Evolutionary conservation across 768 basidiomycete species (phyloP).

Genomic region (Krasilnikovozyma curviuscula): DNA sequence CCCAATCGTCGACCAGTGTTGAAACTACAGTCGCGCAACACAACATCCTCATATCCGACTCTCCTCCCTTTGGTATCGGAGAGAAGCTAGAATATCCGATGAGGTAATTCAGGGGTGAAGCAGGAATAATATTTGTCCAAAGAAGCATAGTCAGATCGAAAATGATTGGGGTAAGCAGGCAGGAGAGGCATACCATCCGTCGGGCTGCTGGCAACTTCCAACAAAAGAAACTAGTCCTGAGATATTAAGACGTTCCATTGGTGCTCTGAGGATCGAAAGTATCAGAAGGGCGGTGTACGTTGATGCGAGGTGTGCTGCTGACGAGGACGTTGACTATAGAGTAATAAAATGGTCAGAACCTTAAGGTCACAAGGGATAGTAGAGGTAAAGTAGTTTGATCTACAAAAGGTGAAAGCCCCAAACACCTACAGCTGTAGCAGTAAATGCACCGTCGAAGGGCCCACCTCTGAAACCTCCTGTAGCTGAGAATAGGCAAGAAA

Average conservation of each 20-base stretch:
- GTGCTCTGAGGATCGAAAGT: constrained; percentile 71
- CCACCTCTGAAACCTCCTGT: no score
- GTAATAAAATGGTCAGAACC: no score
- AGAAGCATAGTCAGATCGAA: neutral
- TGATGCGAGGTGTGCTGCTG: constrained; percentile 75
- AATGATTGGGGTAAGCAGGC: neutral
- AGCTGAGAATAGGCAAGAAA: no score
- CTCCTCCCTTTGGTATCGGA: constrained; percentile 1
- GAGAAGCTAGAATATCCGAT: constrained; percentile 9
- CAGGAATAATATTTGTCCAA: neutral
- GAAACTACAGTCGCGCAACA: constrained; percentile 78
- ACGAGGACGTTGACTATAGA: no score
- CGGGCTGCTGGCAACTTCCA: constrained; percentile 47
- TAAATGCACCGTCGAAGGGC: no score
- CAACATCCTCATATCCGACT: constrained; percentile 61
- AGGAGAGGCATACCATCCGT: constrained; percentile 53
- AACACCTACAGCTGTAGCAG: no score
- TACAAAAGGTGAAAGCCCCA: no score
- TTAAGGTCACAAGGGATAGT: no score
- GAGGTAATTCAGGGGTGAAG: neutral
- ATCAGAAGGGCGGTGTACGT: constrained; percentile 77
- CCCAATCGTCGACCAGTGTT: constrained; percentile 61
- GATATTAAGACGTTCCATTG: constrained; percentile 51
- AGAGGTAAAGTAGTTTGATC: no score
- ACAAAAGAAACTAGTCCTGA: constrained; percentile 48